A percentile compares a stretch with the other conserved stretches of the same genome.
Evolutionary conservation across 257 asterid species (phyloP).

Genomic region (Haberlea rhodopensis): DNA sequence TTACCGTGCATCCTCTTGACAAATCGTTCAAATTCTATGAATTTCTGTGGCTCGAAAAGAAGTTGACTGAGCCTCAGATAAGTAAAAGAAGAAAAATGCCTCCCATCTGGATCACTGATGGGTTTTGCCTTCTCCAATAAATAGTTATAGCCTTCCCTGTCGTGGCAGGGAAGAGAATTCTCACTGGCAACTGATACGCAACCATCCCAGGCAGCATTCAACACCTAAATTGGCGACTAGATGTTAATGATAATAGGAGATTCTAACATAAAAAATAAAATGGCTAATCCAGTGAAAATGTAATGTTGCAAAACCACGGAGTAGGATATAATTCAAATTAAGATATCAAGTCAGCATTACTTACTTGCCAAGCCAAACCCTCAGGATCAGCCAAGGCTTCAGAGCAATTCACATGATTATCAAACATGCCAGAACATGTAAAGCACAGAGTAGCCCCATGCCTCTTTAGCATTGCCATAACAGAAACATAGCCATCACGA

Average conservation of each 20-base stretch:
- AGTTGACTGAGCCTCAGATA: slow-evolving; percentile 62
- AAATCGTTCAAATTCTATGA: slow-evolving; percentile 66
- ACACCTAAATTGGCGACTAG: slow-evolving; percentile 45
- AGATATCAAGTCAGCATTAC: slow-evolving; percentile 26
- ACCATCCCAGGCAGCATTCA: slow-evolving; percentile 44
- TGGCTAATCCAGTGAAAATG: neutral
- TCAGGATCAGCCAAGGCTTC: slow-evolving; percentile 72
- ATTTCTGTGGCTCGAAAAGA: slow-evolving; percentile 65
- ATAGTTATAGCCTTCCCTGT: slow-evolving; percentile 54
- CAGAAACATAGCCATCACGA: slow-evolving; percentile 76
- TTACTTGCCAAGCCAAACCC: slow-evolving; percentile 88
- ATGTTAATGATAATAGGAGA: slow-evolving; percentile 18
- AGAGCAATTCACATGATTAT: slow-evolving; percentile 48
- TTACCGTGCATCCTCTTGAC: slow-evolving; percentile 90
- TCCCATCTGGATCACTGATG: slow-evolving; percentile 67
- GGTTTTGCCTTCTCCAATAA: slow-evolving; percentile 81
- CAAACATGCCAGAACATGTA: slow-evolving; percentile 43
- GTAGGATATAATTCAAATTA: slow-evolving; percentile 1
- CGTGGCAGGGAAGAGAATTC: slow-evolving; percentile 40
- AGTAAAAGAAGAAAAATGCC: slow-evolving; percentile 65
- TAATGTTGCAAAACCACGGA: neutral
- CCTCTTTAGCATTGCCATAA: slow-evolving; percentile 60
- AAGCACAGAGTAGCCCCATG: slow-evolving; percentile 63
- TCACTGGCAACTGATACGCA: slow-evolving; percentile 33
- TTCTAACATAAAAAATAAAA: neutral